These are phyloP conservation scores for Asterella californica DNA, from an alignment of 225 moss, liverwort and hornwort species.

Conservation along the genomic window DNA sequence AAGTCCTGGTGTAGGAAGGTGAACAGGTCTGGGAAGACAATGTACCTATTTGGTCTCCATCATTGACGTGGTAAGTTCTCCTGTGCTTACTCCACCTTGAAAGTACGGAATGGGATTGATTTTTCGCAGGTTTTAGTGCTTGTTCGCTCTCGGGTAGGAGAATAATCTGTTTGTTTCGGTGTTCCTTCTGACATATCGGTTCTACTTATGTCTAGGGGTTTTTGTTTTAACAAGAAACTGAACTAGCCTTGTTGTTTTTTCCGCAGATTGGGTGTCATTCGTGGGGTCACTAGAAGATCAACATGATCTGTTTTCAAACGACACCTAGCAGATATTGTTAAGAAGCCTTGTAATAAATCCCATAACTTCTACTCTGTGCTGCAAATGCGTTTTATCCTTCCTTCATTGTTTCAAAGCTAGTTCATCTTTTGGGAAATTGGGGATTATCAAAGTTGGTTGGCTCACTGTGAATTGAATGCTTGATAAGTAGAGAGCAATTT, in stretches of 20 bases:
- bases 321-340: slow-evolving; percentile 16
- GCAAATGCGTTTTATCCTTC: neutral
- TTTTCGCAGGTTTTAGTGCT: neutral
- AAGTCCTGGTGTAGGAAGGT: slow-evolving; percentile 7
- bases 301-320: neutral
- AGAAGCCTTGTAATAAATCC: slow-evolving; percentile 19
- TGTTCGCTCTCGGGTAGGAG: neutral
- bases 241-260: neutral
- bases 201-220: neutral
- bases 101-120: neutral
- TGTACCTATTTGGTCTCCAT: neutral
- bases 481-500: too few species aligned
- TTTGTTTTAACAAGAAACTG: neutral
- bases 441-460: too few species aligned
- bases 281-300: slow-evolving; percentile 5
- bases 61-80: slow-evolving; percentile 7
- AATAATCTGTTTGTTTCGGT: too few species aligned
- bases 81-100: neutral
- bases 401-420: neutral
- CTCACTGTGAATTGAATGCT: too few species aligned
- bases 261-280: slow-evolving; percentile 15
- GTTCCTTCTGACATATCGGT: neutral
- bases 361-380: neutral
- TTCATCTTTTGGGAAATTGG: neutral
- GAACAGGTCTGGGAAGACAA: slow-evolving; percentile 10